Percentiles rank a stretch among this genome's conserved stretches.
These are phyloP conservation scores for Tremellales sp. DNA, from an alignment of 1,284 basidiomycete species.

Conservation along the genomic window DNA sequence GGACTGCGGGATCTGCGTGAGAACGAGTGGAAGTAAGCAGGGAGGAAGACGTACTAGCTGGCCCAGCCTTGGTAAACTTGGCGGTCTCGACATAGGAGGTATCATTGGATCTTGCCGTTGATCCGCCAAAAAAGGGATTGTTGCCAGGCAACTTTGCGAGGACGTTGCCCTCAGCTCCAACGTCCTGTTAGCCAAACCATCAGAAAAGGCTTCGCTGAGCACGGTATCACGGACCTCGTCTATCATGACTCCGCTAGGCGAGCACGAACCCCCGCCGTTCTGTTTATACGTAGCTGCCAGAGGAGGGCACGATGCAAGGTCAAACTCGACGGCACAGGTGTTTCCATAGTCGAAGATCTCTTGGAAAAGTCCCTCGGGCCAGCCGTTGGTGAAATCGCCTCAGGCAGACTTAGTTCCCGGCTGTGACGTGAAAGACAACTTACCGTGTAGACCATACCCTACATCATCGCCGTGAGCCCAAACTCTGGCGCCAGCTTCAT, in stretches of 20 bases:
- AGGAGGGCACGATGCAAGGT: constrained; percentile 15
- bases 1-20: no score
- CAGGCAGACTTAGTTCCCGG: not conserved
- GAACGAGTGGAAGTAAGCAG: not conserved
- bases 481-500: constrained; percentile 14
- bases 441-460: constrained; percentile 26
- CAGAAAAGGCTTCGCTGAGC: not conserved
- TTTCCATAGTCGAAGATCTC: constrained; percentile 15
- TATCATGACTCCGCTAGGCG: constrained; percentile 11
- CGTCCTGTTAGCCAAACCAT: constrained; percentile 7
- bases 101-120: constrained; percentile 1
- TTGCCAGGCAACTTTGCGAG: constrained; percentile 23
- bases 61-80: constrained; percentile 3
- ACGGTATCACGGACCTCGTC: constrained; percentile 19
- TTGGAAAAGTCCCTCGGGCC: constrained; percentile 21
- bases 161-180: constrained; percentile 5
- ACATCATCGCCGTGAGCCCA: constrained; percentile 23
- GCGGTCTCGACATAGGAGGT: constrained; percentile 12
- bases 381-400: constrained; percentile 28
- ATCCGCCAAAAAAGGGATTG: constrained; percentile 19
- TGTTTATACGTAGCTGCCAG: constrained; percentile 8
- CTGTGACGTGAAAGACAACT: constrained; percentile 1
- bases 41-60: constrained; percentile 2
- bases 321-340: constrained; percentile 16
- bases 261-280: constrained; percentile 8